Evolutionary conservation across 208 protist genomes (phyloP).

Genomic region (Phytomonas francai): DNA sequence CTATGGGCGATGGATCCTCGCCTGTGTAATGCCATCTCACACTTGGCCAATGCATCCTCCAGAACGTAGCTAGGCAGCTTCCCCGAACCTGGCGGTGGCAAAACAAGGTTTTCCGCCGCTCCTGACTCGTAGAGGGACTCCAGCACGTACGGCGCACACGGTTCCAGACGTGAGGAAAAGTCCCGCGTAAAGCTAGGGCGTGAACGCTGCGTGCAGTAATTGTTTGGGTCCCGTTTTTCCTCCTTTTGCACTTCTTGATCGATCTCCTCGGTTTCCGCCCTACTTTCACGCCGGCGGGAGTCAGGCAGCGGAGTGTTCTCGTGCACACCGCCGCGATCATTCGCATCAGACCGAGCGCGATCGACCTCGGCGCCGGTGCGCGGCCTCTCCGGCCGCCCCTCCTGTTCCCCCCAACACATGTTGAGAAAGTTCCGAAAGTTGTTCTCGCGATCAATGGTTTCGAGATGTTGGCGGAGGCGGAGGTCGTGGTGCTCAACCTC

Average conservation of each 20-base stretch:
- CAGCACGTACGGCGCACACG: constrained; percentile 24
- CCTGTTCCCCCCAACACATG: constrained; percentile 9
- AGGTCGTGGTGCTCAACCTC: constrained; percentile 28
- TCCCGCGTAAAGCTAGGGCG: constrained; percentile 20
- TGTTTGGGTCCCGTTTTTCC: no score
- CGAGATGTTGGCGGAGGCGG: constrained; percentile 25
- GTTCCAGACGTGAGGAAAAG: constrained; percentile 32
- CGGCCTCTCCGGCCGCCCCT: no score
- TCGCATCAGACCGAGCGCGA: neutral
- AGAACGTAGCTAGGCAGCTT: no score
- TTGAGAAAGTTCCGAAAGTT: constrained; percentile 41
- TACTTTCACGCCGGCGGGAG: no score
- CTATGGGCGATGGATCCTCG: neutral
- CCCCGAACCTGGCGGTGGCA: no score
- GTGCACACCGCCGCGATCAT: no score
- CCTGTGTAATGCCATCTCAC: neutral
- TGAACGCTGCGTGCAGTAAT: neutral
- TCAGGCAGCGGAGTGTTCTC: neutral
- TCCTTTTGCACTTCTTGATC: no score
- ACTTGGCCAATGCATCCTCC: neutral
- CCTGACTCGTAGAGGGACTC: constrained; percentile 23
- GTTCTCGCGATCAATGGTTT: constrained; percentile 28
- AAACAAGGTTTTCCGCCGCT: no score
- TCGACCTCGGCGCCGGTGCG: neutral
- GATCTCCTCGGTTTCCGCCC: no score